phyloP scores from a whole-genome alignment of 345 rosid species.

The Hypericum perforatum region DNA sequence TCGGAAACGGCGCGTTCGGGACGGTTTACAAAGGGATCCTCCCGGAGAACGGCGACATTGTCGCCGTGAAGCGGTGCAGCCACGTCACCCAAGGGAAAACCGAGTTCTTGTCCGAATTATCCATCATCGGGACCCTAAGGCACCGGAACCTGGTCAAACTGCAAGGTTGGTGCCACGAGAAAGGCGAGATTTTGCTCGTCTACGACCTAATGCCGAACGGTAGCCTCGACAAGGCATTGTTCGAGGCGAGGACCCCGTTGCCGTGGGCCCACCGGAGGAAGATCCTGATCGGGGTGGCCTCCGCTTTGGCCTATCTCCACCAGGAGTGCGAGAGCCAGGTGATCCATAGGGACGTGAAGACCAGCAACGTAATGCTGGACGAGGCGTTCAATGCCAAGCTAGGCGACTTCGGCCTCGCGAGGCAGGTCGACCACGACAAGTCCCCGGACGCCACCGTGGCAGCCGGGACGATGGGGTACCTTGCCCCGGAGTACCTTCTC shows the following conservation, averaged over 20 bases:
- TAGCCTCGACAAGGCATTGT: conserved; percentile 84
- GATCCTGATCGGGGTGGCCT: conserved; percentile 73
- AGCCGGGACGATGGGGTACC: conserved; percentile 97
- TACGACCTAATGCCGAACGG: conserved; percentile 96
- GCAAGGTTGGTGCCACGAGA: conserved; percentile 93
- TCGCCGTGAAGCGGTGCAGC: conserved; percentile 88
- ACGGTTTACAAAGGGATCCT: conserved; percentile 82
- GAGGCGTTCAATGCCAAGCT: conserved; percentile 73
- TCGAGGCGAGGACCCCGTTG: conserved; percentile 56
- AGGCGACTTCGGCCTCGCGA: conserved; percentile 92
- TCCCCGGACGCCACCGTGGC: conserved; percentile 94
- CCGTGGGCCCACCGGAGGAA: conserved; percentile 75
- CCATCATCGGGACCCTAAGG: conserved; percentile 74
- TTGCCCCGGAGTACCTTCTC: conserved; percentile 85
- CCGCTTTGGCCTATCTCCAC: conserved; percentile 88
- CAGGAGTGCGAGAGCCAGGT: conserved; percentile 97
- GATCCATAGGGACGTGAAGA: conserved; percentile 85
- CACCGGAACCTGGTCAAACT: conserved; percentile 86
- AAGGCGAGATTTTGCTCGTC: conserved; percentile 76
- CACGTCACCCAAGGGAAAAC: conserved; percentile 77
- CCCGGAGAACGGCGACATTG: conserved; percentile 53
- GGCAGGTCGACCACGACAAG: conserved; percentile 76
- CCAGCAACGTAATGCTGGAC: conserved; percentile 89
- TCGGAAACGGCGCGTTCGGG: conserved; percentile 93
- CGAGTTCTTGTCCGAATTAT: conserved; percentile 77